Base-by-base conservation (phyloP, 345 rosid species). In the Citrus sp. region DNA sequence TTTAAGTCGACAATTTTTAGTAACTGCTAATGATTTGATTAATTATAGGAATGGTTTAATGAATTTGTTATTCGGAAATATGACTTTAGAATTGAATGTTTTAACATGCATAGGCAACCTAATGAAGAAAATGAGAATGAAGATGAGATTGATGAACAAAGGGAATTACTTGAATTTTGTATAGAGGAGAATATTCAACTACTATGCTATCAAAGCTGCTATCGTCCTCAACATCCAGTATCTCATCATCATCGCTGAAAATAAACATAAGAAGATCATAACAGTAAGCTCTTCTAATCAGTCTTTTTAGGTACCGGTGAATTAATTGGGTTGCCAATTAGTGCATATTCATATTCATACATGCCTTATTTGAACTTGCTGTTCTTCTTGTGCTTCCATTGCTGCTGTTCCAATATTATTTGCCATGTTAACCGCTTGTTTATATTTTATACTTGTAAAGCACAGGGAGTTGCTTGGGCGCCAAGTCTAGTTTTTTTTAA, bases 211-310 rank as follows among this genome's bases (percentile, higher is more conserved):
- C 82, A n/a, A 78, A 75, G 3, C 84, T 81, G n/a, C 67, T 19
- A 51, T 84, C 89, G 19, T 78, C 75, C 65, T 87, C 89, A 72
- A 40, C 70, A 65, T 76, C 70, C 71, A 67, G 24, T 19, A 19
- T 82, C 25, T 82, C 86, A 61, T 81, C 89, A 59, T 82, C 82
- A 72, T 87, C 84, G 28, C 63, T 18, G 27, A 42, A 38, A 27
- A 18, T 4, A 66, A 30, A 4, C 37, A 46, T 19, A 64, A 42
- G 25, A 28, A 24, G 22, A 63, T 5, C 22, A 61, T 24, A 7
- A 13, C 14, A 28, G 25, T 3, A 61, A 59, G 65, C 42, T 51
- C 70, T 56, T 55, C 3, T 21, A 56, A 56, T 13, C 6, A 14
- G 30, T 3, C 6, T 25, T 27, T 25, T 25, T 1, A 62, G 28